Evolutionary conservation across 305 asterid species (phyloP).

Genomic region (Fraxinus floribunda): DNA sequence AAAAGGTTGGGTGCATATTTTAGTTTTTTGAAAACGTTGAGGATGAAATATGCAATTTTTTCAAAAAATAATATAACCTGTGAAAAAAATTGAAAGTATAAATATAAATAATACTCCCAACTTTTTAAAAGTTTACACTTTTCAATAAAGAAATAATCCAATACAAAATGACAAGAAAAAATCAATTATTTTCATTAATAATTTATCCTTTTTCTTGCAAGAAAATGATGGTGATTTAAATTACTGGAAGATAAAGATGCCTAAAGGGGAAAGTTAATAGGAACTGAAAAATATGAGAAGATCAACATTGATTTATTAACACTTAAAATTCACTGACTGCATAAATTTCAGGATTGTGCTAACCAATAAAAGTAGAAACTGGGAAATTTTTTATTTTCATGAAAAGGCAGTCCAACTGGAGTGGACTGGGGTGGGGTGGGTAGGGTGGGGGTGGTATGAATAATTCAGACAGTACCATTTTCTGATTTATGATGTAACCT

Average conservation of each 20-base stretch:
- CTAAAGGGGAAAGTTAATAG: conserved; percentile 24
- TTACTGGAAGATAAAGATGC: conserved; percentile 7
- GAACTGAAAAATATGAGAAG: conserved; percentile 38
- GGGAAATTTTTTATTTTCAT: conserved; percentile 1
- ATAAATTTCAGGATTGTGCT: conserved; percentile 1
- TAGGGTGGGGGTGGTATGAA: neutral
- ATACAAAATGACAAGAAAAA: neutral
- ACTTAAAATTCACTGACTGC: conserved; percentile 11
- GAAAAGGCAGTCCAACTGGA: conserved; percentile 20
- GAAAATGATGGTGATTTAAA: conserved; percentile 10
- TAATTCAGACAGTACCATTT: conserved; percentile 26
- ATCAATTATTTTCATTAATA: neutral
- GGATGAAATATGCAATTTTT: neutral
- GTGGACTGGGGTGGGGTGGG: neutral
- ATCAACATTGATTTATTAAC: conserved; percentile 29
- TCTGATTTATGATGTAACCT: conserved; percentile 10
- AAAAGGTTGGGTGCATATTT: neutral
- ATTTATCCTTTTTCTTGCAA: conserved; percentile 22
- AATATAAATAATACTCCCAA: neutral
- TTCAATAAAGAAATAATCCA: neutral
- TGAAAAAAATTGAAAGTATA: neutral
- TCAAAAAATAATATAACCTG: neutral
- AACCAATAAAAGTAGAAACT: conserved; percentile 13
- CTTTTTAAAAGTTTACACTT: neutral
- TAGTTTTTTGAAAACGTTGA: neutral